Conservation (phyloP, 2,329 filamentous ascomycete species). For the Parascedosporium putredinis region DNA sequence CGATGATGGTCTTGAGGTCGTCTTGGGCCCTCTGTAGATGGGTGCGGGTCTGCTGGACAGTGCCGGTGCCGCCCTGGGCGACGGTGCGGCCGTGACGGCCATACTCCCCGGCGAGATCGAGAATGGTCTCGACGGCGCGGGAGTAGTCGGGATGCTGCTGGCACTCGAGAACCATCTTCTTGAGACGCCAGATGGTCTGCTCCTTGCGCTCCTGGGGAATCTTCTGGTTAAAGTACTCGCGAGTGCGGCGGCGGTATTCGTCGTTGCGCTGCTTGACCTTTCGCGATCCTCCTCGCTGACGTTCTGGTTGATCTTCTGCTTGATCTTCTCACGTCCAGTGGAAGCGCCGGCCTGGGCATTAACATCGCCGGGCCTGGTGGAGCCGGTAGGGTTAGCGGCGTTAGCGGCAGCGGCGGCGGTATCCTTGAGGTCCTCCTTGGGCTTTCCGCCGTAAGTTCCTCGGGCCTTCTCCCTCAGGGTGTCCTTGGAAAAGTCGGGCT, state of each 20-base stretch:
- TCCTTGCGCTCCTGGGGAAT: constrained; percentile 88
- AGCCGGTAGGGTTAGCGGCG: constrained; percentile 25
- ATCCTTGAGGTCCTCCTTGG: constrained; percentile 49
- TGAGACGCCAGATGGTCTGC: constrained; percentile 82
- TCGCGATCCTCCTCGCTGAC: constrained; percentile 54
- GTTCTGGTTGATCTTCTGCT: constrained; percentile 50
- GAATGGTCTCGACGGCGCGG: constrained; percentile 77
- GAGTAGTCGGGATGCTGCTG: constrained; percentile 93
- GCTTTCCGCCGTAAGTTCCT: constrained; percentile 44
- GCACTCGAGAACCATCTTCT: constrained; percentile 95
- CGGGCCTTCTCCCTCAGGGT: constrained; percentile 60
- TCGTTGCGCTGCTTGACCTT: constrained; percentile 32
- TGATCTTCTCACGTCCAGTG: constrained; percentile 31
- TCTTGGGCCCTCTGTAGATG: constrained; percentile 62
- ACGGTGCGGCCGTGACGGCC: constrained; percentile 60
- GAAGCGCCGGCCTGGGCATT: constrained; percentile 39
- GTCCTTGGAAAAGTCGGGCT: constrained; percentile 63
- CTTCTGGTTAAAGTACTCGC: constrained; percentile 74
- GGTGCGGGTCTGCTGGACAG: constrained; percentile 63
- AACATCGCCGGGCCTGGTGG: constrained; percentile 28
- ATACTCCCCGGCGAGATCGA: constrained; percentile 78
- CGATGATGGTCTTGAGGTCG: constrained; percentile 77
- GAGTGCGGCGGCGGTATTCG: constrained; percentile 39
- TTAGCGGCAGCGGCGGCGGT: constrained; percentile 44
- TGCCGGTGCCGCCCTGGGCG: constrained; percentile 52